These are phyloP conservation scores for Daldinia sp. DNA, from an alignment of 2,329 filamentous ascomycete genomes.

Conservation along the genomic window DNA sequence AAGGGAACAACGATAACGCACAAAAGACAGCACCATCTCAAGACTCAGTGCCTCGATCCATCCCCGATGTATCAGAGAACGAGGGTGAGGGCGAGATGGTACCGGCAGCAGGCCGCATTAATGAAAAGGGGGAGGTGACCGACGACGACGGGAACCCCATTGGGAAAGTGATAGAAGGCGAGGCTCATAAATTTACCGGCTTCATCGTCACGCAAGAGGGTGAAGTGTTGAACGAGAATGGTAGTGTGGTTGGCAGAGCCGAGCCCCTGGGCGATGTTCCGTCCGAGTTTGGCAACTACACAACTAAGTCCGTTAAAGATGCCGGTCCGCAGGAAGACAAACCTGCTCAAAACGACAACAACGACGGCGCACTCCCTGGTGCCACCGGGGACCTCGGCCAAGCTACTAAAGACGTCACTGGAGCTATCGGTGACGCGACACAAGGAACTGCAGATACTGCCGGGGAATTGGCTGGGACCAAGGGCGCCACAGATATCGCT, in stretches of 20 bases:
- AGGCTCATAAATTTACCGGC: slow-evolving; percentile 48
- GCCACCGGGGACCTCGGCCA: slow-evolving; percentile 22
- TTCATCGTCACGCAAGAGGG: slow-evolving; percentile 55
- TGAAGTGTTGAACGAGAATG: slow-evolving; percentile 52
- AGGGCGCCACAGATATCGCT: slow-evolving; percentile 29
- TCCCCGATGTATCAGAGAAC: slow-evolving; percentile 47
- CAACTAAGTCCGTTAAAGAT: slow-evolving; percentile 45
- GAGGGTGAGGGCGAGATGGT: slow-evolving; percentile 53
- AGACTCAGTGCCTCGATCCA: slow-evolving; percentile 46
- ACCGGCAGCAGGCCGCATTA: slow-evolving; percentile 58
- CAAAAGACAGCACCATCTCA: slow-evolving; percentile 39
- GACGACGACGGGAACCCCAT: slow-evolving; percentile 65
- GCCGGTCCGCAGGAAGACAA: slow-evolving; percentile 17
- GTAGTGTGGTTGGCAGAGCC: slow-evolving; percentile 51
- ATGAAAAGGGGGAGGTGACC: slow-evolving; percentile 66
- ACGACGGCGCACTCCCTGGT: slow-evolving; percentile 45
- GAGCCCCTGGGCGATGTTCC: slow-evolving; percentile 51
- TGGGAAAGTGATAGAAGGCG: slow-evolving; percentile 54
- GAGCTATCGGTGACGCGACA: slow-evolving; percentile 14
- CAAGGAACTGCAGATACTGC: slow-evolving; percentile 36
- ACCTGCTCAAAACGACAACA: slow-evolving; percentile 17
- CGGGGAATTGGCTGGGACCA: slow-evolving; percentile 35
- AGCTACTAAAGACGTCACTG: slow-evolving; percentile 38
- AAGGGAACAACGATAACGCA: slow-evolving; percentile 15
- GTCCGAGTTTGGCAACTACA: slow-evolving; percentile 50